Evolutionary conservation across 305 asterid species (phyloP).

Genomic region (Fraxinus nigra): DNA sequence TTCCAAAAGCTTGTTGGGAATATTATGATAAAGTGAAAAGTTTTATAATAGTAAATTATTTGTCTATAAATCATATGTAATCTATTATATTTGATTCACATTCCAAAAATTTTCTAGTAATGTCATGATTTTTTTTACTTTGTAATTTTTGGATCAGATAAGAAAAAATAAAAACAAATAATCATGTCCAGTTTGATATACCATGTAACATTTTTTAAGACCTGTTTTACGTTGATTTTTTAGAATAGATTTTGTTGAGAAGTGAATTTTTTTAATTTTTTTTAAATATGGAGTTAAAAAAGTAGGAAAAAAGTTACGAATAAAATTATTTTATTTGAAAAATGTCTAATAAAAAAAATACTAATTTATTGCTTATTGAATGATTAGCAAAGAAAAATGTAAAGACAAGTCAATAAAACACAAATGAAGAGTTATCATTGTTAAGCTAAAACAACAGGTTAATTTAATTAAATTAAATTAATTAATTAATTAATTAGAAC

Average conservation of each 20-base stretch:
- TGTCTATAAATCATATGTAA: background rate
- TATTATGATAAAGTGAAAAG: background rate
- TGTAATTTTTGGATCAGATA: background rate
- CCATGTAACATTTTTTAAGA: background rate
- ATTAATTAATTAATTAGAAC: background rate
- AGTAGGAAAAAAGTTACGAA: background rate
- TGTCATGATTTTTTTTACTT: background rate
- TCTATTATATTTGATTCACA: background rate
- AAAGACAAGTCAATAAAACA: background rate
- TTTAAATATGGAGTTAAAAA: background rate
- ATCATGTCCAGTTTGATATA: background rate
- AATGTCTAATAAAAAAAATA: background rate
- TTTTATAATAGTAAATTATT: background rate
- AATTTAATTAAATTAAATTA: background rate
- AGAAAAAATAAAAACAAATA: background rate
- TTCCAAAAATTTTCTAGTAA: background rate
- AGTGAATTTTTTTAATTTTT: background rate
- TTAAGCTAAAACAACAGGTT: background rate
- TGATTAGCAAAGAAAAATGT: background rate
- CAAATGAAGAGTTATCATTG: background rate
- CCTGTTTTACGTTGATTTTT: background rate
- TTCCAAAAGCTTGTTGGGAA: background rate
- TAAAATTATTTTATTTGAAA: background rate
- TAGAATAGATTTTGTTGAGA: background rate
- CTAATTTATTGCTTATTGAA: background rate